phyloP scores from a whole-genome alignment of 495 filamentous ascomycete species.

The Tuber magnatum region DNA sequence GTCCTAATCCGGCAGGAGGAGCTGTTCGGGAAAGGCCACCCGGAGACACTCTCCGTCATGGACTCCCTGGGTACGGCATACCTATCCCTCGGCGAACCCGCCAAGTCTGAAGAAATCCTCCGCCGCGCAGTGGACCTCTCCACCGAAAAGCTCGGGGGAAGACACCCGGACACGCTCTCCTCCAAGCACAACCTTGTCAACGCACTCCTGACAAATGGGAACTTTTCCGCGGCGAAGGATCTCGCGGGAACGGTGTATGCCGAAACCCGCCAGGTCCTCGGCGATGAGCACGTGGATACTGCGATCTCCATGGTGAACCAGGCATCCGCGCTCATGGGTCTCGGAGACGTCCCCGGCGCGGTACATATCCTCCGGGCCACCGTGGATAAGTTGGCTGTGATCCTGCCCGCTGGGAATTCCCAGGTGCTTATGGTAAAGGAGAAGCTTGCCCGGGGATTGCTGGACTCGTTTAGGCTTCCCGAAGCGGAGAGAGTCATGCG shows the following conservation, averaged over 20 bases:
- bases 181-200: conserved; percentile 3
- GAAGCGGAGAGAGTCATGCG: background rate
- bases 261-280: background rate
- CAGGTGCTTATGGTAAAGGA: background rate
- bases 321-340: background rate
- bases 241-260: background rate
- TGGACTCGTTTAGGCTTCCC: background rate
- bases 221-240: background rate
- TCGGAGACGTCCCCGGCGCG: background rate
- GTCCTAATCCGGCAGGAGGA: background rate
- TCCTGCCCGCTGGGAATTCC: background rate
- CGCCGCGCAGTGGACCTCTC: background rate
- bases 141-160: background rate
- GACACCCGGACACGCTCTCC: background rate
- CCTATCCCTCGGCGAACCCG: background rate
- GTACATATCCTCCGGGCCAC: background rate
- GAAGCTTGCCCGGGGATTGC: background rate
- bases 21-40: background rate
- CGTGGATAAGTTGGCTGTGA: background rate
- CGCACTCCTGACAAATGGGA: background rate
- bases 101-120: background rate
- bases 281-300: background rate
- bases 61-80: background rate
- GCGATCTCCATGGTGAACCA: background rate
- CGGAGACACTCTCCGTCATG: background rate